A percentile compares a stretch with the other conserved stretches of the same genome.
Conservation (phyloP, 179 eudicot genomes). For the Pouteria campechiana region DNA sequence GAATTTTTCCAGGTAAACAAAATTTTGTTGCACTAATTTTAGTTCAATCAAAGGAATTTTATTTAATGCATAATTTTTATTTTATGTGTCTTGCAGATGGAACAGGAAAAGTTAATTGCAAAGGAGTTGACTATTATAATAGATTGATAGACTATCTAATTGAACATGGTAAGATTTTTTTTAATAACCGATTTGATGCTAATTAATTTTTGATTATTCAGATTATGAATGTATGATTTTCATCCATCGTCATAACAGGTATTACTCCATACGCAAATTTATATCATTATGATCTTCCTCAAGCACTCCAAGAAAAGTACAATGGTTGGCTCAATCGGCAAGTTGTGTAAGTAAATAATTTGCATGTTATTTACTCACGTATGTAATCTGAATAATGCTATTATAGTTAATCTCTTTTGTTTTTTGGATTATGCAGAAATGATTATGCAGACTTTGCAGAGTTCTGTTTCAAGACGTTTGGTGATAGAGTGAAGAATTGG, state of each 20-base stretch:
- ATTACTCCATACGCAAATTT: too few relatives aligned
- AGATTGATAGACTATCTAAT: conserved; percentile 66
- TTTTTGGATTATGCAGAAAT: conserved; percentile 4
- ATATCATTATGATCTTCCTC: conserved; percentile 10
- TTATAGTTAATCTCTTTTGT: background rate
- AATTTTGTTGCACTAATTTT: too few relatives aligned
- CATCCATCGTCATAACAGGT: too few relatives aligned
- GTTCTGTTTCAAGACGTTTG: conserved; percentile 17
- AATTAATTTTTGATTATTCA: too few relatives aligned
- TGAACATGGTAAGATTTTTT: conserved; percentile 28
- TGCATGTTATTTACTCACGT: background rate
- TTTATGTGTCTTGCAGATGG: conserved; percentile 64
- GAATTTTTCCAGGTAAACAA: conserved; percentile 83
- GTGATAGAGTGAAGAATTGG: conserved; percentile 17
- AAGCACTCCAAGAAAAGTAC: conserved; percentile 10
- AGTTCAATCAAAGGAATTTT: background rate
- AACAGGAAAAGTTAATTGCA: conserved; percentile 56
- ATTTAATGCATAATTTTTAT: background rate
- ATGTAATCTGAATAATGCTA: background rate
- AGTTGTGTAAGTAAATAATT: conserved; percentile 8
- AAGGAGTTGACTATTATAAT: conserved; percentile 85
- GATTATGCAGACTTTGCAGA: conserved; percentile 15
- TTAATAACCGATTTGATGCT: background rate
- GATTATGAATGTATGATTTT: too few relatives aligned
- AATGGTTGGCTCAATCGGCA: conserved; percentile 2